Conservation (phyloP, 2,329 filamentous ascomycete genomes). For the Sarocladium kiliense region DNA sequence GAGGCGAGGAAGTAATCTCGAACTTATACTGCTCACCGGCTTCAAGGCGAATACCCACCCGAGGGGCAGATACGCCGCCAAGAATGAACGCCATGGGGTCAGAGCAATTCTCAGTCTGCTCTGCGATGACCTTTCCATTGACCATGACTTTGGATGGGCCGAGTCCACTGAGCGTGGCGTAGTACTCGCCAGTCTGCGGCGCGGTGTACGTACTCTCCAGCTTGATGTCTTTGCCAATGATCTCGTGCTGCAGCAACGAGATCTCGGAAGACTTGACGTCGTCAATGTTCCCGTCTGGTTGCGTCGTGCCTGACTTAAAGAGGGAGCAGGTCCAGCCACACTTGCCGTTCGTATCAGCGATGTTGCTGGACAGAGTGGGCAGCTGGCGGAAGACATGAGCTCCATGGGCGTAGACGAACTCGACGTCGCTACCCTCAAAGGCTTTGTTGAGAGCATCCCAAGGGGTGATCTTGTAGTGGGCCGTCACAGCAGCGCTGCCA, state of each 20-base stretch:
- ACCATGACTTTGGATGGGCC: constrained; percentile 9
- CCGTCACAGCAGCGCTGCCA: constrained; percentile 25
- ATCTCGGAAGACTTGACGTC: not conserved
- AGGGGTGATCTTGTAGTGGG: constrained; percentile 25
- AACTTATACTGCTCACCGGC: constrained; percentile 27
- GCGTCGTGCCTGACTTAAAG: not conserved
- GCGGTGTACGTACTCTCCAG: not conserved
- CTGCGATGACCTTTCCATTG: constrained; percentile 14
- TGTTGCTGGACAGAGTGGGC: not conserved
- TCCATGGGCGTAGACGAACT: constrained; percentile 20
- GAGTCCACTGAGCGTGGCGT: not conserved
- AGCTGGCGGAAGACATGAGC: constrained; percentile 13
- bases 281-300: not conserved
- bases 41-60: constrained; percentile 23
- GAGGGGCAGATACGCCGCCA: constrained; percentile 20
- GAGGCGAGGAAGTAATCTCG: constrained; percentile 23
- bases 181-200: not conserved
- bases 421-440: constrained; percentile 13
- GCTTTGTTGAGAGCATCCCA: constrained; percentile 23
- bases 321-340: not conserved
- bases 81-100: constrained; percentile 11
- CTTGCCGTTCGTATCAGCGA: not conserved
- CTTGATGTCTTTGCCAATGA: not conserved
- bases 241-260: not conserved
- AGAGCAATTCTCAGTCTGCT: constrained; percentile 7